Conservation (phyloP, 2,329 filamentous ascomycete species). For the Hypoxylon sp. region DNA sequence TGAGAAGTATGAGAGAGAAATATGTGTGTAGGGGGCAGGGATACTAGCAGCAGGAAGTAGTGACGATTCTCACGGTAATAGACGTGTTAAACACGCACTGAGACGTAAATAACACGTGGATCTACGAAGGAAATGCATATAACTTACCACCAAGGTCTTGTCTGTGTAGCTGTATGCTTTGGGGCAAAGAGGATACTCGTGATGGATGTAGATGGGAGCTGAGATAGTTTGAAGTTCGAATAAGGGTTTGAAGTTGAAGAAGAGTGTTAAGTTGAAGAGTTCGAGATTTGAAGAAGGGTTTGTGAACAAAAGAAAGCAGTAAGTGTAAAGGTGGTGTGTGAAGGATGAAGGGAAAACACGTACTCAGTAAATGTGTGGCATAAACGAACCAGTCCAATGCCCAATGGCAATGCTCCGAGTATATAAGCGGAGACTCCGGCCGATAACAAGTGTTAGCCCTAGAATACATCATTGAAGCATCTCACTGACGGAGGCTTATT, state of each 20-base stretch:
- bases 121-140: not conserved
- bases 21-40: not conserved
- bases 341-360: not conserved
- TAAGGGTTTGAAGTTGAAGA: not conserved
- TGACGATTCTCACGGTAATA: not conserved
- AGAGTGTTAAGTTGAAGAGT: not conserved
- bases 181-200: not conserved
- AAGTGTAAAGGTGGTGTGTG: not conserved
- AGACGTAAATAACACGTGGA: not conserved
- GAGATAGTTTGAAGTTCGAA: not conserved
- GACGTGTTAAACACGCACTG: not conserved
- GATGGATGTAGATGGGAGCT: not conserved
- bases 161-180: not conserved
- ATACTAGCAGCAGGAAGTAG: not conserved
- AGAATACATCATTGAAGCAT: not conserved
- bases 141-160: constrained; percentile 3
- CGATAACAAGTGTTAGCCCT: not conserved
- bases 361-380: not conserved
- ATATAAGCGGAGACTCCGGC: not conserved
- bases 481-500: not conserved
- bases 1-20: not conserved
- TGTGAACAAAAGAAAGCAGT: not conserved
- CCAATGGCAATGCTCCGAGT: not conserved
- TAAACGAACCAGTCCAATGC: not conserved
- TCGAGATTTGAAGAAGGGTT: not conserved